Evolutionary conservation across 192 early-diverging fungal species (phyloP).

Genomic region (Chytriomyces sp.): DNA sequence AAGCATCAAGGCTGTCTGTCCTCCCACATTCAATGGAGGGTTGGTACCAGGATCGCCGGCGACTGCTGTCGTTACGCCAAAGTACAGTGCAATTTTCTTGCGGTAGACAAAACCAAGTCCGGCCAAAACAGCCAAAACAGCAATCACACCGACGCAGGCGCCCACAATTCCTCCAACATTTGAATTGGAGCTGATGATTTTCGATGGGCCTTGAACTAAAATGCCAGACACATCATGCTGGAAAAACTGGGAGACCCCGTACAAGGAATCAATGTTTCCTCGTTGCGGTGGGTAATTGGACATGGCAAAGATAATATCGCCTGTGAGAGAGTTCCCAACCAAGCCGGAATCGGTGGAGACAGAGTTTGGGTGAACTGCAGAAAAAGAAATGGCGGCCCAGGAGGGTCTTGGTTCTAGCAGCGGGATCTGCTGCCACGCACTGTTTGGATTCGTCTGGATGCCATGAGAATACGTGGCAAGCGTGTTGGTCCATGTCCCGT

Average conservation of each 20-base stretch:
- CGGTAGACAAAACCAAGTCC: neutral
- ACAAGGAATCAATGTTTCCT: neutral
- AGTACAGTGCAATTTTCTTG: neutral
- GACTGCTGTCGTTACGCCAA: no score
- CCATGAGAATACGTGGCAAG: slow-evolving; percentile 13
- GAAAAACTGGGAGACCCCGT: neutral
- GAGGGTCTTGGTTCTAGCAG: neutral
- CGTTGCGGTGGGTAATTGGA: neutral
- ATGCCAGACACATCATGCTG: slow-evolving; percentile 16
- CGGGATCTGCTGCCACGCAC: slow-evolving; percentile 15
- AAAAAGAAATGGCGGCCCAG: slow-evolving; percentile 31
- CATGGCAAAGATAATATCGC: slow-evolving; percentile 5
- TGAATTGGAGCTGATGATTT: neutral
- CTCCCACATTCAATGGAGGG: no score
- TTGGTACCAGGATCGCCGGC: no score
- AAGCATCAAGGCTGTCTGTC: no score
- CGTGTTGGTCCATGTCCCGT: neutral
- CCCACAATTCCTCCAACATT: no score
- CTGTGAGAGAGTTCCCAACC: neutral
- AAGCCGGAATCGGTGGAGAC: neutral
- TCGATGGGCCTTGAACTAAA: neutral
- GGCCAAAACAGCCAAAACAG: neutral
- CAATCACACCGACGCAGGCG: neutral
- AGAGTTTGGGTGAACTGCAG: neutral
- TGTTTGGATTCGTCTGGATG: neutral